Percentiles rank a stretch among this genome's conserved stretches.
These are phyloP conservation scores for Penicillium flavigenum DNA, from an alignment of 495 filamentous ascomycete species.

Conservation along the genomic window DNA sequence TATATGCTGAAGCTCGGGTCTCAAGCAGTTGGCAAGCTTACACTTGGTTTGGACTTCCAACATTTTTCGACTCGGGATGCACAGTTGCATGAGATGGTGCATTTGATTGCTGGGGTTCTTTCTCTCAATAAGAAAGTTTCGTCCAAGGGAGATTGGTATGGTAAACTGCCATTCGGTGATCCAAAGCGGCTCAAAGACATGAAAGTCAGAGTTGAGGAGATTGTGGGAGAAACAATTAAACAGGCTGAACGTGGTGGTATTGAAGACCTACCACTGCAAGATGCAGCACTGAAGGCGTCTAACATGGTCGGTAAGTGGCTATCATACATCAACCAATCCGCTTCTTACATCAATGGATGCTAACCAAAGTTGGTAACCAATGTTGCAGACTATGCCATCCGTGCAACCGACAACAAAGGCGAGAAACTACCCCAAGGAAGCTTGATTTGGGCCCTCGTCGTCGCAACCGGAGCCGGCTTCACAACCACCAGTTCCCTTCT, in stretches of 20 bases:
- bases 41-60: constrained; percentile 49
- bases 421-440: constrained; percentile 44
- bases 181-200: constrained; percentile 30
- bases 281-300: constrained; percentile 48
- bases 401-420: constrained; percentile 51
- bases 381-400: constrained; percentile 41
- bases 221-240: constrained; percentile 37
- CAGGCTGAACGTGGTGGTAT: constrained; percentile 26
- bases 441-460: constrained; percentile 28
- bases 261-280: constrained; percentile 45
- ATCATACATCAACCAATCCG: not conserved
- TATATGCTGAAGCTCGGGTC: constrained; percentile 58
- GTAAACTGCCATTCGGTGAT: constrained; percentile 52
- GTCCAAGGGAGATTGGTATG: constrained; percentile 47
- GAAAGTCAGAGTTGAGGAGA: constrained; percentile 23
- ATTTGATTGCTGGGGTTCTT: constrained; percentile 38
- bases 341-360: not conserved
- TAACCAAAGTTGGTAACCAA: constrained; percentile 2
- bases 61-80: constrained; percentile 47
- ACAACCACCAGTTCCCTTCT: constrained; percentile 30
- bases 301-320: constrained; percentile 36
- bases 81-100: constrained; percentile 37
- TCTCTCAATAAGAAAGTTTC: constrained; percentile 52
- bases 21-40: constrained; percentile 50
- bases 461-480: constrained; percentile 31